These are phyloP conservation scores for Wallacemonas rigidus DNA, from an alignment of 208 protist genomes.

Conservation along the genomic window DNA sequence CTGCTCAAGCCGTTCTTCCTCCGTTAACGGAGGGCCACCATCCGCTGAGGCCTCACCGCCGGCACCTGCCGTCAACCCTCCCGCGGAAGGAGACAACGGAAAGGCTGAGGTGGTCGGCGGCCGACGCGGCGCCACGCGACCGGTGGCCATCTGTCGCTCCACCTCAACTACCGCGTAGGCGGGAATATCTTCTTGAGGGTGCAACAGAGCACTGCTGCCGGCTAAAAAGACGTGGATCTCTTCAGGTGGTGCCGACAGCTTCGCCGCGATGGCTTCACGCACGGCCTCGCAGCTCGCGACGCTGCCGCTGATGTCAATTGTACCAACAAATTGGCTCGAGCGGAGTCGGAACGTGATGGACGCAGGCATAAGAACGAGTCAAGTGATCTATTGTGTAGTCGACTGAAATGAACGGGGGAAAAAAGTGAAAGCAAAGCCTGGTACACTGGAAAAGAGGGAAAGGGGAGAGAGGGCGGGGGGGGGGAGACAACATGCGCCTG, in stretches of 20 bases:
- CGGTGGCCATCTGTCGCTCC: constrained; percentile 60
- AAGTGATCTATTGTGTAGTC: too few relatives aligned
- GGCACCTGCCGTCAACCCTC: background rate
- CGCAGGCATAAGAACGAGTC: constrained; percentile 24
- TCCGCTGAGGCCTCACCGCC: constrained; percentile 16
- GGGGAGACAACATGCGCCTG: too few relatives aligned
- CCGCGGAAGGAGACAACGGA: background rate
- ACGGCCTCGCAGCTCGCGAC: constrained; percentile 71
- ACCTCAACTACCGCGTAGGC: constrained; percentile 83
- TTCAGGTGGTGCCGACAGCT: constrained; percentile 65
- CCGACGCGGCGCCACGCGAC: constrained; percentile 5
- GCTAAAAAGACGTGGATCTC: constrained; percentile 80
- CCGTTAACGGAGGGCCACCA: constrained; percentile 37
- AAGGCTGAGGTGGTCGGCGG: constrained; percentile 24
- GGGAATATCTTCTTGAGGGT: constrained; percentile 78
- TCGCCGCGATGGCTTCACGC: constrained; percentile 70
- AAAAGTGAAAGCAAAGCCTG: too few relatives aligned
- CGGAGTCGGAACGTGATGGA: constrained; percentile 84
- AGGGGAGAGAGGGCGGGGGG: too few relatives aligned
- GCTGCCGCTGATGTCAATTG: constrained; percentile 68
- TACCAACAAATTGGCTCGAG: constrained; percentile 78
- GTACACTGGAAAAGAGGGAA: too few relatives aligned
- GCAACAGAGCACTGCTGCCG: constrained; percentile 63
- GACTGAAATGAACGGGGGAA: too few relatives aligned
- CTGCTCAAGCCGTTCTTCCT: constrained; percentile 83